Evolutionary conservation across 192 early-diverging fungal genomes (phyloP).

Genomic region (Phycomyces nitens): DNA sequence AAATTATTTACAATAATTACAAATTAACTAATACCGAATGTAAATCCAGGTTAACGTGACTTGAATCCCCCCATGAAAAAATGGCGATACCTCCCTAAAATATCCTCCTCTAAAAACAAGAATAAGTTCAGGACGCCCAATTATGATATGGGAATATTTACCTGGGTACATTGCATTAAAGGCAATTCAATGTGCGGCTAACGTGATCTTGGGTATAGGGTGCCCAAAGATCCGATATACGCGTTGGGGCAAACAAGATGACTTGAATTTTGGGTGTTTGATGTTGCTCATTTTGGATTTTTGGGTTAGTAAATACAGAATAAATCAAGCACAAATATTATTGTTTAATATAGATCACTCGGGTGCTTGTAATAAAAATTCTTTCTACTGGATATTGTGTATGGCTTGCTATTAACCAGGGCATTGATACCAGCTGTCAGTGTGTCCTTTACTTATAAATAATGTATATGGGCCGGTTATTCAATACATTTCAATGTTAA

Average conservation of each 20-base stretch:
- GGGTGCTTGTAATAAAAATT: too few relatives aligned
- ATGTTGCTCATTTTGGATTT: slow-evolving; percentile 89
- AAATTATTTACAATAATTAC: slow-evolving; percentile 94
- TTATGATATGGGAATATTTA: slow-evolving; percentile 96
- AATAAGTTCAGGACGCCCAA: slow-evolving; percentile 95
- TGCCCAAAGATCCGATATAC: slow-evolving; percentile 97
- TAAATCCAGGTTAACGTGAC: slow-evolving; percentile 95
- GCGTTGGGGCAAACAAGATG: slow-evolving; percentile 90
- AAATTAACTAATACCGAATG: slow-evolving; percentile 95
- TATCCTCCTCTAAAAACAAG: slow-evolving; percentile 94
- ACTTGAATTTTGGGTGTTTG: slow-evolving; percentile 88
- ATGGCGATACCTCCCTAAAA: slow-evolving; percentile 81
- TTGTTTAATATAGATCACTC: too few relatives aligned
- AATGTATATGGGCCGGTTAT: too few relatives aligned
- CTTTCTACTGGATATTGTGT: too few relatives aligned
- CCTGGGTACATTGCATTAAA: too few relatives aligned
- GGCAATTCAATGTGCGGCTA: too few relatives aligned
- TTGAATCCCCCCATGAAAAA: slow-evolving; percentile 99
- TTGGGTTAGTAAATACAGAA: too few relatives aligned
- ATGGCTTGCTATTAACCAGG: too few relatives aligned
- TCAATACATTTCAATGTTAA: too few relatives aligned
- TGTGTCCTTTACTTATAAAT: too few relatives aligned
- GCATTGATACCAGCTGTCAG: too few relatives aligned
- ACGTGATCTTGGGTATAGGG: slow-evolving; percentile 99
- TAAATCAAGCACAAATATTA: too few relatives aligned